Percentiles rank a stretch among this genome's conserved stretches.
Conservation (phyloP, 75 land plant genomes). For the Selaginella moellendorffii region DNA sequence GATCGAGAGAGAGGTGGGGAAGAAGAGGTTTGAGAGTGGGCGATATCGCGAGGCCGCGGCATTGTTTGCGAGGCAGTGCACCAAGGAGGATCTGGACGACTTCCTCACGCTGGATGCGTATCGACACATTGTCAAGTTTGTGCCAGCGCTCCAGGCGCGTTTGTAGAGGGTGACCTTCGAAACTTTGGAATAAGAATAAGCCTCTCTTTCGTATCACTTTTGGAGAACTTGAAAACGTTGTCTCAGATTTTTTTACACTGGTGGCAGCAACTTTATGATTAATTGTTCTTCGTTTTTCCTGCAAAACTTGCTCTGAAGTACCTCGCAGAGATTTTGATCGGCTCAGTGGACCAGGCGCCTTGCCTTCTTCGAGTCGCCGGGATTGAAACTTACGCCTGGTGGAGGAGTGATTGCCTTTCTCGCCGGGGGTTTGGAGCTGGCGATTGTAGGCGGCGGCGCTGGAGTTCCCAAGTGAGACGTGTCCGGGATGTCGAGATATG, state of each 20-base stretch:
- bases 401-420: neutral
- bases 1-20: conserved; percentile 67
- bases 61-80: conserved; percentile 63
- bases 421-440: neutral
- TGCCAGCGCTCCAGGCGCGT: conserved; percentile 2
- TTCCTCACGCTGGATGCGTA: conserved; percentile 81
- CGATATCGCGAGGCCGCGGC: conserved; percentile 52
- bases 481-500: neutral
- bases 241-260: no score
- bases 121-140: conserved; percentile 34
- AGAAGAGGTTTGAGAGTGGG: conserved; percentile 43
- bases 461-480: neutral
- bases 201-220: no score
- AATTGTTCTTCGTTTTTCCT: no score
- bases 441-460: neutral
- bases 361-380: neutral
- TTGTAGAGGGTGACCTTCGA: no score
- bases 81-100: conserved; percentile 40
- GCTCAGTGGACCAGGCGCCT: neutral
- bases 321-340: no score
- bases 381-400: neutral
- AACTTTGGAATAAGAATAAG: no score
- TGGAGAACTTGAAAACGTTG: no score
- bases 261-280: no score
- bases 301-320: no score